Percentiles rank a stretch among this genome's conserved stretches.
Conservation (phyloP, 257 asterid genomes). For the Nicotiana benthamiana region DNA sequence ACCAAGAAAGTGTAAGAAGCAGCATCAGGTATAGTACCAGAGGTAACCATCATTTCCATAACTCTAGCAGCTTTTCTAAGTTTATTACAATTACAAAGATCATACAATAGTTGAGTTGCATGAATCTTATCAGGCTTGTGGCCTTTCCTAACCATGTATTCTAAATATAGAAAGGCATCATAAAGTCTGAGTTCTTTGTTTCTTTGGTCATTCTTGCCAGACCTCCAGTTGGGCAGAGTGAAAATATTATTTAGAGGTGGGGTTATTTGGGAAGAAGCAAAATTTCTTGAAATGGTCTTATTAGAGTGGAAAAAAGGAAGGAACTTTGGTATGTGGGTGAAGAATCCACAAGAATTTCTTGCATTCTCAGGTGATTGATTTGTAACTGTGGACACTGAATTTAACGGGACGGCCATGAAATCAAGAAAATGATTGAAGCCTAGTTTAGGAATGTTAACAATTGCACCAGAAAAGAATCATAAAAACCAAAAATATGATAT, state of each 20-base stretch:
- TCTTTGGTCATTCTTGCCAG: conserved; percentile 51
- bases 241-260: conserved; percentile 20
- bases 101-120: conserved; percentile 65
- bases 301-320: conserved; percentile 26
- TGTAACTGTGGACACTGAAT: conserved; percentile 45
- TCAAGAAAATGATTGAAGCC: background rate
- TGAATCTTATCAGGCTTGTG: conserved; percentile 55
- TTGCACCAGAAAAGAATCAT: background rate
- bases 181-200: conserved; percentile 46
- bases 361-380: conserved; percentile 40
- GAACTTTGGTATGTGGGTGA: conserved; percentile 33
- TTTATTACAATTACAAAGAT: conserved; percentile 70
- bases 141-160: conserved; percentile 70
- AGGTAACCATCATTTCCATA: conserved; percentile 72
- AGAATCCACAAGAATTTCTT: conserved; percentile 28
- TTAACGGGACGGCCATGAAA: conserved; percentile 51
- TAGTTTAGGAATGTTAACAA: no score
- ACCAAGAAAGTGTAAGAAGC: conserved; percentile 68
- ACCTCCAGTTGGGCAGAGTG: conserved; percentile 75
- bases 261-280: conserved; percentile 34
- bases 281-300: conserved; percentile 28
- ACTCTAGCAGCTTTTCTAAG: conserved; percentile 69
- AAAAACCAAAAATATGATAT: background rate
- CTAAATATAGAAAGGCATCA: conserved; percentile 69
- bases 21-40: conserved; percentile 64